phyloP scores from a whole-genome alignment of 345 rosid genomes.

The Isatis tinctoria region DNA sequence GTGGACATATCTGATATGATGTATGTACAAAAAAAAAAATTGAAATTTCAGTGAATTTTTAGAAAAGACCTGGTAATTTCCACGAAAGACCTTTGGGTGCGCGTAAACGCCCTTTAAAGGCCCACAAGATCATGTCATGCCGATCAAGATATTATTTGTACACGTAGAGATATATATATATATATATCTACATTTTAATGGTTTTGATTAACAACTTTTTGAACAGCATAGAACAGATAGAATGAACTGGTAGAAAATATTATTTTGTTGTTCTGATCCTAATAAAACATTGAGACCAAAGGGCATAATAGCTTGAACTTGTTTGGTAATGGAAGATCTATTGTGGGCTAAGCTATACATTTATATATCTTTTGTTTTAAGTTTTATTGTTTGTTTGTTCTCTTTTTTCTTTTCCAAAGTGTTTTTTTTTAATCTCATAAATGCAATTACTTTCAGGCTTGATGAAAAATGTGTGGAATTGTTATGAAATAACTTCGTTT shows the following conservation, averaged over 20 bases:
- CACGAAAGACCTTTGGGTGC: constrained; percentile 14
- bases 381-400: background rate
- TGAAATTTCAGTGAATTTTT: background rate
- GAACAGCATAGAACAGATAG: background rate
- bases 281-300: background rate
- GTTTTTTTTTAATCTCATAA: no score
- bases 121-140: constrained; percentile 14
- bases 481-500: background rate
- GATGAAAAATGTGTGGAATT: background rate
- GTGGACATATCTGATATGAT: background rate
- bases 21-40: background rate
- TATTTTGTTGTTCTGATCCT: background rate
- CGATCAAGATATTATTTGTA: background rate
- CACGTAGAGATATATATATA: no score
- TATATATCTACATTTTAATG: background rate
- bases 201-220: background rate
- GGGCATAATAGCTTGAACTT: background rate
- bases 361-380: background rate
- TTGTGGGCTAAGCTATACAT: background rate
- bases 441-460: background rate
- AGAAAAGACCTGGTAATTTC: constrained; percentile 13
- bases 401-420: background rate
- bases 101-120: background rate
- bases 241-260: no score
- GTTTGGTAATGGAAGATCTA: background rate